These are phyloP conservation scores for Aphanocladium album DNA, from an alignment of 2,329 filamentous ascomycete species.

Conservation along the genomic window DNA sequence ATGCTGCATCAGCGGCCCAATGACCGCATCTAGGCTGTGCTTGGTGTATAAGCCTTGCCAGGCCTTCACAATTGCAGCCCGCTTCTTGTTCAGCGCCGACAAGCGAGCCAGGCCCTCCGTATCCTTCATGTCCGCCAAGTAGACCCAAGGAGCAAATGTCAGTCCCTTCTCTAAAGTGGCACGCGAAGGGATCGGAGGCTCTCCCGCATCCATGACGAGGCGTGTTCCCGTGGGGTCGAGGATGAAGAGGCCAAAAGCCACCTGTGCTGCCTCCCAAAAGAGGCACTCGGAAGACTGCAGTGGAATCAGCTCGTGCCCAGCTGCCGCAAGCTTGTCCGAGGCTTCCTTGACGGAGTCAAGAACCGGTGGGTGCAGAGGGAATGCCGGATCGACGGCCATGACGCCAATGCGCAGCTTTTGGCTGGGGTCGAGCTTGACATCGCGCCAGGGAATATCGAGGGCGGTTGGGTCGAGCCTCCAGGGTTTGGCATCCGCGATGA, in stretches of 20 bases:
- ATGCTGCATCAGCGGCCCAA: constrained; percentile 44
- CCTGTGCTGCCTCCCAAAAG: constrained; percentile 11
- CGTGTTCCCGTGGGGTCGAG: constrained; percentile 1
- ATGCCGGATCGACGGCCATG: constrained; percentile 39
- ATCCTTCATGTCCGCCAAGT: constrained; percentile 8
- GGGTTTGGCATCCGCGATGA: constrained; percentile 33
- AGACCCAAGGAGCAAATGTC: background rate
- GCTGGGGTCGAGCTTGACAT: constrained; percentile 15
- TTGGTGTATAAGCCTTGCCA: constrained; percentile 39
- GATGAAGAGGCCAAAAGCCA: background rate
- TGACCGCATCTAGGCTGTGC: constrained; percentile 43
- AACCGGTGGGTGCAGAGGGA: constrained; percentile 47
- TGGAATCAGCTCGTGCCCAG: constrained; percentile 40
- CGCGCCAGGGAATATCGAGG: constrained; percentile 41
- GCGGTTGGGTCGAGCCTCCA: constrained; percentile 41
- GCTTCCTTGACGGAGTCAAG: constrained; percentile 38
- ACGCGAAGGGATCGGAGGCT: constrained; percentile 13
- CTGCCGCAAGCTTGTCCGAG: constrained; percentile 29
- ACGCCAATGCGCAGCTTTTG: constrained; percentile 42
- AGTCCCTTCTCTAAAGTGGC: background rate
- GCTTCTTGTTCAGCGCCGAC: constrained; percentile 18
- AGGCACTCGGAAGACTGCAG: constrained; percentile 24
- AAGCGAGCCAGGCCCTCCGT: constrained; percentile 38
- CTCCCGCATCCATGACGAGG: constrained; percentile 8
- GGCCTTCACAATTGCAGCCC: constrained; percentile 25